Evolutionary conservation across 768 basidiomycete species (phyloP), one percentile per base, ranked within the genome.

Genomic region (Suillus occidentalis): DNA sequence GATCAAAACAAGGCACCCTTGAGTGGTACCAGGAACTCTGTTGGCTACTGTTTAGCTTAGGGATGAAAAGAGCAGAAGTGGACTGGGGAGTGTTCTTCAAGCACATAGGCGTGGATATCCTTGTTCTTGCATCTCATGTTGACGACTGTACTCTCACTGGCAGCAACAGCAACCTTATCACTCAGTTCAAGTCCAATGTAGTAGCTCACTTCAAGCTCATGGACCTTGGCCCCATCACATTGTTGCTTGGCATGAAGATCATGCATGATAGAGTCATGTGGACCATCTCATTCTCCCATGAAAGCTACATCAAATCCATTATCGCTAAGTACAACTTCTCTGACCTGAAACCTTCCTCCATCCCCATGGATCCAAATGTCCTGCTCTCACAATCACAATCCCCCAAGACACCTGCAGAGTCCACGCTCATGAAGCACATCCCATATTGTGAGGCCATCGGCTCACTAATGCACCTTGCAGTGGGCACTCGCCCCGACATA

Each of bases 11-110:
- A 20, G 42, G 42, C 0, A 6, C 18, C 2, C 10, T 43, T 3
- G 20, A 43, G 42, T 43, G 63, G 63, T 69, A 69, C 25, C 13
- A 58, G 2, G 20, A 49, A 1, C 28, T 69, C 0, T 60, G 43
- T 7, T 4, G 1, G 0, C 6, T 12, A 0, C 18, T 66, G 0
- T 31, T 31, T 31, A 37, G 37, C 0, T 39, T 68, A 2, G 62
- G 63, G 1, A 62, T 63, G 43, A 13, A 4, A 0, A 9, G 8
- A 0, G 10, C 60, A 8, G 64, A 65, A 13, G 18, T 34, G 0
- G 56, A 68, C 31, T 66, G 62, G 39, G 55, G 52, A 6, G 36
- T 67, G 0, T 67, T 64, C 22, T 58, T 22, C n/a, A 14, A 45
- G 1, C 28, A 45, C 4, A 18, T 42, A 20, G 39, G 56, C 3